A percentile compares a stretch with the other conserved stretches of the same genome.
phyloP scores from a whole-genome alignment of 2,329 filamentous ascomycete genomes.

The Cladophialophora immunda region DNA sequence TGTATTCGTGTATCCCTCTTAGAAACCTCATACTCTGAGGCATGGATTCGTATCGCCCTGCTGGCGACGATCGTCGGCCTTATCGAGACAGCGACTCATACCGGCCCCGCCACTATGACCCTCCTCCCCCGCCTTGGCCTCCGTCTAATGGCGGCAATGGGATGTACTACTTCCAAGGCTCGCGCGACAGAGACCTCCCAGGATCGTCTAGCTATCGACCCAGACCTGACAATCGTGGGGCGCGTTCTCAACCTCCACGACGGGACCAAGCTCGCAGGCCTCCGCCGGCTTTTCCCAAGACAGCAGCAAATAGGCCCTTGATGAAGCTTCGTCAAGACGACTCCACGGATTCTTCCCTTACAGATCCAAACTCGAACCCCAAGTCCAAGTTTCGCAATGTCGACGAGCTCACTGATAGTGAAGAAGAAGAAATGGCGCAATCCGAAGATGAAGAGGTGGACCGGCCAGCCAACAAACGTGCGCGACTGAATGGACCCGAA shows the following conservation, averaged over 20 bases:
- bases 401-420: conserved; percentile 54
- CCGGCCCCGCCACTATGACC: conserved; percentile 16
- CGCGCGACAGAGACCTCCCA: conserved; percentile 21
- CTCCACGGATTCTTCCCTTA: conserved; percentile 22
- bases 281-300: conserved; percentile 5
- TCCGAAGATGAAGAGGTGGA: conserved; percentile 48
- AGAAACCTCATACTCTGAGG: background rate
- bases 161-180: conserved; percentile 36
- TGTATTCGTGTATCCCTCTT: background rate
- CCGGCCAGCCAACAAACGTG: conserved; percentile 46
- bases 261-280: conserved; percentile 21
- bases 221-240: conserved; percentile 9
- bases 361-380: conserved; percentile 19
- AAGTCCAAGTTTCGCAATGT: conserved; percentile 43
- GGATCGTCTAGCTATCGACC: conserved; percentile 9
- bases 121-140: conserved; percentile 20
- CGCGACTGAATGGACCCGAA: conserved; percentile 43
- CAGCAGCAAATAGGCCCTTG: conserved; percentile 32
- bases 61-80: conserved; percentile 8
- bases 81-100: conserved; percentile 26
- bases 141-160: conserved; percentile 5
- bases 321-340: conserved; percentile 30
- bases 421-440: conserved; percentile 56
- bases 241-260: conserved; percentile 15
- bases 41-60: conserved; percentile 25